Conservation (phyloP, 2,329 filamentous ascomycete genomes). For the Tolypocladium cylindrosporum region DNA sequence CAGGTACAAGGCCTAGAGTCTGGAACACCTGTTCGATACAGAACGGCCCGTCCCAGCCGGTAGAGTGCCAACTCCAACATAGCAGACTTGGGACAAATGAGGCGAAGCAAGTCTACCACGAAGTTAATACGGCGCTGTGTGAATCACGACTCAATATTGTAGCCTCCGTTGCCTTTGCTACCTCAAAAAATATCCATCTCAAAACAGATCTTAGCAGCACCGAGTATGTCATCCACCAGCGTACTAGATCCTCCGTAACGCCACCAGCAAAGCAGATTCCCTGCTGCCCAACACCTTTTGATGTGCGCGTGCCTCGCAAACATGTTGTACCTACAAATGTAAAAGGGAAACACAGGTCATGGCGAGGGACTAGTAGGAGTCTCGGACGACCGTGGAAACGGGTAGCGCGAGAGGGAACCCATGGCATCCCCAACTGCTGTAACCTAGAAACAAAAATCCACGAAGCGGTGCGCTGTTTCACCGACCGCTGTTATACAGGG, state of each 20-base stretch:
- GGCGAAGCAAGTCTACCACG: background rate
- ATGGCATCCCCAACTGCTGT: background rate
- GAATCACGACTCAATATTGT: slow-evolving; percentile 3
- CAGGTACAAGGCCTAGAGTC: background rate
- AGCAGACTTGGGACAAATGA: background rate
- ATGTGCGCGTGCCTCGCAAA: slow-evolving; percentile 32
- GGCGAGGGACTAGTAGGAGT: background rate
- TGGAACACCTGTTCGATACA: background rate
- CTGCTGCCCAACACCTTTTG: slow-evolving; percentile 34
- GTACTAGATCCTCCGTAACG: slow-evolving; percentile 15
- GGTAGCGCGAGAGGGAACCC: background rate
- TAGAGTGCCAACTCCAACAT: background rate
- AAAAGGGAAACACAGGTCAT: slow-evolving; percentile 1
- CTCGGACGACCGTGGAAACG: background rate
- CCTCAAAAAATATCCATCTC: slow-evolving; percentile 1
- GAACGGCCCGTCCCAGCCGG: background rate
- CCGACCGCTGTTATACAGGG: background rate
- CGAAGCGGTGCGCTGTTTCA: background rate
- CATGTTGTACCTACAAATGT: slow-evolving; percentile 27
- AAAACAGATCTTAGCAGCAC: slow-evolving; percentile 16
- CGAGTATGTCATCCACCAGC: slow-evolving; percentile 12
- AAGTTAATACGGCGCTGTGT: background rate
- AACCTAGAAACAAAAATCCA: background rate
- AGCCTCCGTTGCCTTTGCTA: slow-evolving; percentile 16
- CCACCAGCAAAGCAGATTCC: slow-evolving; percentile 14